Evolutionary conservation across 306 rosid genomes (phyloP).

Genomic region (Begonia masoniana): DNA sequence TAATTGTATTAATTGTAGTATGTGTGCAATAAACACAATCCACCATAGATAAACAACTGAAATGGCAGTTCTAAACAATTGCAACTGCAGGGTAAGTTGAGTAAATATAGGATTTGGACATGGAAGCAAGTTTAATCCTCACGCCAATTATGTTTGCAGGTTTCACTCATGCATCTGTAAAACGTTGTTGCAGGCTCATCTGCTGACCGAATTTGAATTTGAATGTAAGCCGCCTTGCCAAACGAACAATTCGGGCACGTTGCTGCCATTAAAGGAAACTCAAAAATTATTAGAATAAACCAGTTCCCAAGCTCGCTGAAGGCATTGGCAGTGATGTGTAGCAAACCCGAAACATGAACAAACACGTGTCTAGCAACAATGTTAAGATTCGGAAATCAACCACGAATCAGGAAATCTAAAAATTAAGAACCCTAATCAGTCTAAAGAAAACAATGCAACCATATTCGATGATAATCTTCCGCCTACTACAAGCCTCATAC

Average conservation of each 20-base stretch:
- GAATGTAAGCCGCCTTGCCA: slow-evolving; percentile 11
- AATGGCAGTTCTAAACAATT: too few relatives aligned
- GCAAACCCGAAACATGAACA: too few relatives aligned
- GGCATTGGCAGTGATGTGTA: too few relatives aligned
- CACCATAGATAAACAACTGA: neutral
- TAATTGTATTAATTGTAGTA: neutral
- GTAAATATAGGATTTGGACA: neutral
- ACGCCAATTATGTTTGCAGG: slow-evolving; percentile 12
- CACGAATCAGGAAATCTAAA: too few relatives aligned
- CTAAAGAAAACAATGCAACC: too few relatives aligned
- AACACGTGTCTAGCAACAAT: too few relatives aligned
- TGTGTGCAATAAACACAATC: neutral
- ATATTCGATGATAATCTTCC: too few relatives aligned
- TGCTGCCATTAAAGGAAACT: neutral
- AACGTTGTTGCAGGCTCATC: slow-evolving; percentile 16
- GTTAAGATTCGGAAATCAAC: too few relatives aligned
- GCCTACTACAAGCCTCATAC: too few relatives aligned
- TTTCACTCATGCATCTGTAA: slow-evolving; percentile 13
- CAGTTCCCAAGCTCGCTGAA: too few relatives aligned
- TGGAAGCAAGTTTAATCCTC: slow-evolving; percentile 7
- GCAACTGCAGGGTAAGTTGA: neutral
- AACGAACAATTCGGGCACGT: slow-evolving; percentile 12
- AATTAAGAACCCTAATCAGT: too few relatives aligned
- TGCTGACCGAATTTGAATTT: slow-evolving; percentile 13
- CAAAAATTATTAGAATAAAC: neutral